phyloP scores from a whole-genome alignment of 1,284 basidiomycete species.

The Rhodofomes roseus region DNA sequence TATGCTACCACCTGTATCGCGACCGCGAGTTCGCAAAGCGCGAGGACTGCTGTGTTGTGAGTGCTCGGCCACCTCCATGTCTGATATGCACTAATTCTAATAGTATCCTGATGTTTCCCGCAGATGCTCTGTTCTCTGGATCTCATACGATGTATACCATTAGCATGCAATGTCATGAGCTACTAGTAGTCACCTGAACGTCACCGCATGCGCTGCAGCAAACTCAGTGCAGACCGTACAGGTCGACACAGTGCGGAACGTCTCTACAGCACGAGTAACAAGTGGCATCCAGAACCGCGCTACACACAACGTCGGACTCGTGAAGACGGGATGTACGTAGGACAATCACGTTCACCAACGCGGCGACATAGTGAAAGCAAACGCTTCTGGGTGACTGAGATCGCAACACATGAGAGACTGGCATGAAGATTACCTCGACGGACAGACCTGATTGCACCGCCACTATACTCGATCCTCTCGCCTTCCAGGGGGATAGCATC shows the following conservation, averaged over 20 bases:
- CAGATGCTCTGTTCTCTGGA: not conserved
- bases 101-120: not conserved
- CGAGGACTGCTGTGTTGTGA: conserved; percentile 1
- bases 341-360: too few species aligned
- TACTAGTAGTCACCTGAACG: too few species aligned
- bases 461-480: not conserved
- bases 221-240: too few species aligned
- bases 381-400: not conserved
- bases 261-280: too few species aligned
- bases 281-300: too few species aligned
- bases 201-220: too few species aligned
- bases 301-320: too few species aligned
- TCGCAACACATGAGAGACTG: not conserved
- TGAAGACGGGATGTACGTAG: too few species aligned
- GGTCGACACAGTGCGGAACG: too few species aligned
- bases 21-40: not conserved
- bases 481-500: not conserved
- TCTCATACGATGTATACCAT: not conserved
- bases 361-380: not conserved
- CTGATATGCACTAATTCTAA: too few species aligned
- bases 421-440: not conserved
- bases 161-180: not conserved
- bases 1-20: not conserved
- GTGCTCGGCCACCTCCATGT: not conserved
- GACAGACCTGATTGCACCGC: not conserved